Percentiles rank a stretch among this genome's conserved stretches.
These are phyloP conservation scores for Raphanus raphanistrum DNA, from an alignment of 345 rosid species.

Conservation along the genomic window DNA sequence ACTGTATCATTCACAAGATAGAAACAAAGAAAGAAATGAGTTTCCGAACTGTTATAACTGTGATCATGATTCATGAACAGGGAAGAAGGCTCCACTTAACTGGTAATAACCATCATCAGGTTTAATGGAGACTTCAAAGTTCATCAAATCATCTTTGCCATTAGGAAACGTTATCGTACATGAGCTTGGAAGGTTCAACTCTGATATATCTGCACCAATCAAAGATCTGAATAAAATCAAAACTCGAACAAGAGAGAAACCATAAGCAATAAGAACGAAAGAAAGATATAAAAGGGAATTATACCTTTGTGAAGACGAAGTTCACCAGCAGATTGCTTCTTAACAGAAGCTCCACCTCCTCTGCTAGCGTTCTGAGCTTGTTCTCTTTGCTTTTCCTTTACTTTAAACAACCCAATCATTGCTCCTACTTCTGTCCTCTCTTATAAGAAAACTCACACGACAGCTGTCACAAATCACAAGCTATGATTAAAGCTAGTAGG, in stretches of 20 bases:
- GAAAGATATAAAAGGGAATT: not conserved
- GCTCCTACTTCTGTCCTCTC: slow-evolving; percentile 42
- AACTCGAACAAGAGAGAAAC: not conserved
- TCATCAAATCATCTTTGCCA: slow-evolving; percentile 84
- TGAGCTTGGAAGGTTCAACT: slow-evolving; percentile 73
- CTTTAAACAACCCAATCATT: slow-evolving; percentile 82
- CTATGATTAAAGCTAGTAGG: not conserved
- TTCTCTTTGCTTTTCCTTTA: slow-evolving; percentile 85
- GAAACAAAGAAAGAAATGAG: slow-evolving; percentile 2
- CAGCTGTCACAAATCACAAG: slow-evolving; percentile 6
- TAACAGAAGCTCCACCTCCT: slow-evolving; percentile 58
- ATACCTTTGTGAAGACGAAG: slow-evolving; percentile 86
- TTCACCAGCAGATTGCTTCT: slow-evolving; percentile 83
- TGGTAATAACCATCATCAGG: slow-evolving; percentile 87
- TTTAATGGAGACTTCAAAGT: slow-evolving; percentile 71
- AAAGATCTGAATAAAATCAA: not conserved
- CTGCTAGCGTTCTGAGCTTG: slow-evolving; percentile 58
- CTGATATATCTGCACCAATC: slow-evolving; percentile 55
- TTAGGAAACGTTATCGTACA: slow-evolving; percentile 69
- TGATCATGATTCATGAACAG: not conserved
- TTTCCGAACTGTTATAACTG: too few species aligned
- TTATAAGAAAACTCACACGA: not conserved
- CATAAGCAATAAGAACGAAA: not conserved
- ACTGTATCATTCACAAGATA: slow-evolving; percentile 38
- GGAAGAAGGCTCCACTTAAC: slow-evolving; percentile 45